A percentile compares a stretch with the other conserved stretches of the same genome.
phyloP scores from a whole-genome alignment of 2,329 filamentous ascomycete genomes.

The Emergomyces africanus region DNA sequence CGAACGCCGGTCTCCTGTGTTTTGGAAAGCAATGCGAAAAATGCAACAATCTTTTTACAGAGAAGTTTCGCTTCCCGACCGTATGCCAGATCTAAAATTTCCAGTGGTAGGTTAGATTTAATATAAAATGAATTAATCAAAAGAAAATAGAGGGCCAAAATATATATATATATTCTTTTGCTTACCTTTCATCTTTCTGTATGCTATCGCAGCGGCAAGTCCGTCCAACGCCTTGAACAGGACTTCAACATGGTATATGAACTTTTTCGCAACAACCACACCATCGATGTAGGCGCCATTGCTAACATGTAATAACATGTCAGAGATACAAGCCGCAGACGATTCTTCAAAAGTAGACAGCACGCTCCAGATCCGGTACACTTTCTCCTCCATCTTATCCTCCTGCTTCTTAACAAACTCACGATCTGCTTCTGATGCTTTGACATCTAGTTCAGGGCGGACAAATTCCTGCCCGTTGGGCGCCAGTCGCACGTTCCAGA shows the following conservation, averaged over 20 bases:
- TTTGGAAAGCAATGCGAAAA: constrained; percentile 89
- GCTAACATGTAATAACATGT: constrained; percentile 97
- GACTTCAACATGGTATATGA: constrained; percentile 92
- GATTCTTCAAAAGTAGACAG: constrained; percentile 95
- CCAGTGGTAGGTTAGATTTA: constrained; percentile 9
- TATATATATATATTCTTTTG: no score
- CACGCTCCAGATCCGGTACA: constrained; percentile 96
- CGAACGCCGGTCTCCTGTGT: constrained; percentile 82
- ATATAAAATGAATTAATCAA: background rate
- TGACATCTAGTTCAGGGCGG: constrained; percentile 33
- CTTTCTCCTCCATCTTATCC: constrained; percentile 93
- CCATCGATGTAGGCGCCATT: constrained; percentile 95
- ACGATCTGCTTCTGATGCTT: constrained; percentile 55
- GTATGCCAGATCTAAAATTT: constrained; percentile 63
- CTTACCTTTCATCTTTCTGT: constrained; percentile 62
- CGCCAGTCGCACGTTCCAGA: constrained; percentile 91
- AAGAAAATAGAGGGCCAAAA: background rate
- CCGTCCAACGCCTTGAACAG: constrained; percentile 80
- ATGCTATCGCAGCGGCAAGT: constrained; percentile 60
- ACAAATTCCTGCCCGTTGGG: constrained; percentile 43
- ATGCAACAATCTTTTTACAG: constrained; percentile 99
- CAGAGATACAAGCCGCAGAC: constrained; percentile 93
- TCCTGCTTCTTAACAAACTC: constrained; percentile 71
- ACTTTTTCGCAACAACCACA: constrained; percentile 85
- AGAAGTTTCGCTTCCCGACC: constrained; percentile 92